Evolutionary conservation across 768 basidiomycete genomes (phyloP), one percentile per base, ranked within the genome.

Genomic region (Butyriboletus loyo): DNA sequence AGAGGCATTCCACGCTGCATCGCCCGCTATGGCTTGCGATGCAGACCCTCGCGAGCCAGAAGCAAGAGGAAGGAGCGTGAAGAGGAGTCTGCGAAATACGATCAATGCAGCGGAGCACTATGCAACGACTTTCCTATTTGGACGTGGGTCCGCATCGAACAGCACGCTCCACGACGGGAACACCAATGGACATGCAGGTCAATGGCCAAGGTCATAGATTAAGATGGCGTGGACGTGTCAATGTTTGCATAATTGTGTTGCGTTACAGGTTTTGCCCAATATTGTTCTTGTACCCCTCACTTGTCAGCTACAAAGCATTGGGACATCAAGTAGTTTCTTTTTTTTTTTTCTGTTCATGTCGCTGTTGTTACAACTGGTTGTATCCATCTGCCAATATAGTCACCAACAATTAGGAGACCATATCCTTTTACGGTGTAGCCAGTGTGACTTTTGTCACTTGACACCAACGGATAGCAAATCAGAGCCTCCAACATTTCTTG

Each of bases 51-150:
- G 61, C 49, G 70, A 61, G 40, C 70, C 67, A 30, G 82, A 78
- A 53, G 73, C 66, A 36, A 72, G 82, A 52, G 83, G 82, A 25
- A 70, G 85, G 57, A 84, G 79, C 59, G 83, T 84, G 34, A 86
- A 80, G 66, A 75, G 83, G 55, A 84, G 80, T 57, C 59, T 89
- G 46, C 78, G 87, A 44, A 87, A 79, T 52, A 87, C 86, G 14
- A 67, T 89, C 40, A 81, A 76, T 50, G 83, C 80, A 32, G 87
- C 88, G 11, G 87, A 89, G 61, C 82, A 85, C 49, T 85, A 85
- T 62, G 83, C 85, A 5, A 82, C 46, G 13, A 28, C 82, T 6
- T 77, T 87, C 54, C 69, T 86, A 32, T 87, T 88, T 52, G 84
- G 85, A n/a, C 77, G 84, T 27, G 65, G 68, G 35, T 67, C 72